Evolutionary conservation across 768 basidiomycete species (phyloP).

Genomic region (Tylopilus cervinicoccineus): DNA sequence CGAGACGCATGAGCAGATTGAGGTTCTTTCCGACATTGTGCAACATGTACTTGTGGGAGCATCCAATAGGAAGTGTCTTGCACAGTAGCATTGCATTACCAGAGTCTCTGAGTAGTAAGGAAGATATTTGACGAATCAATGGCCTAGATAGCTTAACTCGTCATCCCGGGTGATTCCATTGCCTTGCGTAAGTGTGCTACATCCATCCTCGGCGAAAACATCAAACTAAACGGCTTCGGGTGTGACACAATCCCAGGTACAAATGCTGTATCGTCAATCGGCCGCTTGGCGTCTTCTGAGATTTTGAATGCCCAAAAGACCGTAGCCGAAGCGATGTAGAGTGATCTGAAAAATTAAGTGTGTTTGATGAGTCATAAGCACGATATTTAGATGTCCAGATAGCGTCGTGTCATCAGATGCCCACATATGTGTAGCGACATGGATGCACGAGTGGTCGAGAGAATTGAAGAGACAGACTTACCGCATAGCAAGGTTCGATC

Average conservation of each 20-base stretch:
- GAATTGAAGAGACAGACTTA: slow-evolving; percentile 2
- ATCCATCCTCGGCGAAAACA: slow-evolving; percentile 46
- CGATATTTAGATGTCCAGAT: too few relatives aligned
- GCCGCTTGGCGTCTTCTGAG: slow-evolving; percentile 40
- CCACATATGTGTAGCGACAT: not conserved
- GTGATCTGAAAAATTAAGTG: slow-evolving; percentile 36
- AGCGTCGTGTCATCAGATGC: not conserved
- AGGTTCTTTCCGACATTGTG: too few relatives aligned
- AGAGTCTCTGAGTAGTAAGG: too few relatives aligned
- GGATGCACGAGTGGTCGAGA: not conserved
- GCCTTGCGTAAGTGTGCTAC: slow-evolving; percentile 10
- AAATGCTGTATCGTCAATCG: slow-evolving; percentile 61
- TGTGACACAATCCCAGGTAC: slow-evolving; percentile 61
- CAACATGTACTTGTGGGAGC: too few relatives aligned
- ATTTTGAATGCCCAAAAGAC: slow-evolving; percentile 63
- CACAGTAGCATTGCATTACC: too few relatives aligned
- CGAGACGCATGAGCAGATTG: too few relatives aligned
- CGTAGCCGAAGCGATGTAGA: slow-evolving; percentile 60
- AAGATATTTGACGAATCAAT: too few relatives aligned
- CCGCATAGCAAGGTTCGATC: slow-evolving; percentile 24
- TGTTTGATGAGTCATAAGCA: not conserved
- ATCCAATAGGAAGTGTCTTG: too few relatives aligned
- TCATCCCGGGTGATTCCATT: not conserved
- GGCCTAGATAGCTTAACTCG: not conserved
- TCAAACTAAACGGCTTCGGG: slow-evolving; percentile 54